phyloP scores from a whole-genome alignment of 202 grass and related monocot genomes.

The Setaria viridis region DNA sequence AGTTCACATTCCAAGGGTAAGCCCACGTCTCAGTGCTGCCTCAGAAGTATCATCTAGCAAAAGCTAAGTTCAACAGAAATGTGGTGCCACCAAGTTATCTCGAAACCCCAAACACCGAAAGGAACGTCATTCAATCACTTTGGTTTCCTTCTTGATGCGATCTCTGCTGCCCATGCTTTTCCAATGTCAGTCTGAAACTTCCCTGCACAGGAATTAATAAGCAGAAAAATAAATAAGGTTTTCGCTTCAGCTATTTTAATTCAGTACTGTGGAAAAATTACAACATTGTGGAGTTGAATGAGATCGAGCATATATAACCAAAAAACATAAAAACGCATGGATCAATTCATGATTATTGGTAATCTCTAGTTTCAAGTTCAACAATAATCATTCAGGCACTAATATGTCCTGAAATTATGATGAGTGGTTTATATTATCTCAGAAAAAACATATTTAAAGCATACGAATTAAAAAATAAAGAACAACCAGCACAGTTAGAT shows the following conservation, averaged over 20 bases:
- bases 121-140: constrained; percentile 23
- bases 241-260: constrained; percentile 3
- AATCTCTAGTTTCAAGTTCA: background rate
- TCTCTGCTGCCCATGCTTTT: constrained; percentile 92
- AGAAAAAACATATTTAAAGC: background rate
- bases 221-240: background rate
- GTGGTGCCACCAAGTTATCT: background rate
- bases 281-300: background rate
- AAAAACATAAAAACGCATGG: background rate
- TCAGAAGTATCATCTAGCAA: constrained; percentile 23
- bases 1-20: background rate
- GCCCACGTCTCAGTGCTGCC: background rate
- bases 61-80: constrained; percentile 36
- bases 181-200: constrained; percentile 97
- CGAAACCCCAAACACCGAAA: constrained; percentile 24
- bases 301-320: background rate
- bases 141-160: constrained; percentile 78
- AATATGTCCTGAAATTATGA: background rate
- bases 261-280: background rate
- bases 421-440: constrained; percentile 14
- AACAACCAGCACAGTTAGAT: background rate
- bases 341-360: background rate
- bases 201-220: constrained; percentile 55
- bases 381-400: background rate
- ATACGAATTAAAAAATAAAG: constrained; percentile 1